These are phyloP conservation scores for Cocos nucifera DNA, from an alignment of 176 grass and related monocot species.

Conservation along the genomic window DNA sequence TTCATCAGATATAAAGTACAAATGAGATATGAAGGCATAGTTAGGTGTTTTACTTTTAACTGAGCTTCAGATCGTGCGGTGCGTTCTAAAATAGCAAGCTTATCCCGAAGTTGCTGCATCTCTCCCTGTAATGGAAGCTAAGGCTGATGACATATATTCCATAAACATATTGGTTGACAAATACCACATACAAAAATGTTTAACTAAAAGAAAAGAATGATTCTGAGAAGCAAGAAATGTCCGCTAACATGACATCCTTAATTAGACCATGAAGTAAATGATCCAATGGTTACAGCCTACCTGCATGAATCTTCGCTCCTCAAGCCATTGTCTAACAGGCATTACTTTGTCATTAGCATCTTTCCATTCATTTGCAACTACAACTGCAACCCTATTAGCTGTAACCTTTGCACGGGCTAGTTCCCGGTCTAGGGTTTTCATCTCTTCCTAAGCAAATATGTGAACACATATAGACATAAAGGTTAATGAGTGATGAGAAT, in stretches of 20 bases:
- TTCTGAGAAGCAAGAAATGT: too few species aligned
- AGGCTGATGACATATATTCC: too few species aligned
- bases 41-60: constrained; percentile 45
- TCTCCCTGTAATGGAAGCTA: constrained; percentile 43
- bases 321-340: constrained; percentile 99
- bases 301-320: constrained; percentile 93
- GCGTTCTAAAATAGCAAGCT: constrained; percentile 81
- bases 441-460: constrained; percentile 66
- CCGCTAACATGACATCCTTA: too few species aligned
- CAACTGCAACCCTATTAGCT: constrained; percentile 91
- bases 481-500: too few species aligned
- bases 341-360: constrained; percentile 99
- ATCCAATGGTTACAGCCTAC: constrained; percentile 30
- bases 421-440: constrained; percentile 87
- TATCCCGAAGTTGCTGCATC: constrained; percentile 88
- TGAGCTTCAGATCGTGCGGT: constrained; percentile 89
- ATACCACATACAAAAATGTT: too few species aligned
- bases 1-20: neutral
- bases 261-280: neutral
- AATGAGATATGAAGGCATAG: too few species aligned
- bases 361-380: constrained; percentile 99
- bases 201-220: too few species aligned
- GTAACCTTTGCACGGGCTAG: constrained; percentile 89
- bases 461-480: too few species aligned
- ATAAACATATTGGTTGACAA: too few species aligned